phyloP scores from a whole-genome alignment of 2,329 filamentous ascomycete species.

The Aaosphaeria pasadenensis region DNA sequence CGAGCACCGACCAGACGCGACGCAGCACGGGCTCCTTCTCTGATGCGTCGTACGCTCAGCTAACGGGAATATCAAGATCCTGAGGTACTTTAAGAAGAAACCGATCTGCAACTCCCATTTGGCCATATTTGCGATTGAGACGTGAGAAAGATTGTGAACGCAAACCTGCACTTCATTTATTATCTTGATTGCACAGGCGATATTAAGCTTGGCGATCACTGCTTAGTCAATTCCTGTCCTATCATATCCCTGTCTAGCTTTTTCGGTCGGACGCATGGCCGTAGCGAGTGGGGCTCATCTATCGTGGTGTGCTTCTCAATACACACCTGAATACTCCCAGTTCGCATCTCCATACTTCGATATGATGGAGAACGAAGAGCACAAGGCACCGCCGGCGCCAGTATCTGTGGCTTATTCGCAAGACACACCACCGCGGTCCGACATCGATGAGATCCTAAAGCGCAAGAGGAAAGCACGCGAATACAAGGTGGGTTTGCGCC shows the following conservation, averaged over 20 bases:
- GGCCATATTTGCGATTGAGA: too few relatives aligned
- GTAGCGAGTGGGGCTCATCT: slow-evolving; percentile 3
- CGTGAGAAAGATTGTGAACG: too few relatives aligned
- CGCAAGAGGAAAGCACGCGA: slow-evolving; percentile 51
- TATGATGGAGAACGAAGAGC: slow-evolving; percentile 27
- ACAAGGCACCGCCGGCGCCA: slow-evolving; percentile 21
- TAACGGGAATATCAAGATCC: too few relatives aligned
- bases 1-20: too few relatives aligned
- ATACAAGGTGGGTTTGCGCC: slow-evolving; percentile 43
- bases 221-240: too few relatives aligned
- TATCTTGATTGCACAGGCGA: too few relatives aligned
- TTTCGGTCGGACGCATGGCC: not conserved
- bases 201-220: too few relatives aligned
- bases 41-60: too few relatives aligned
- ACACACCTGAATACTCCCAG: slow-evolving; percentile 2
- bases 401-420: slow-evolving; percentile 18
- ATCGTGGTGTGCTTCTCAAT: slow-evolving; percentile 4
- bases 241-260: not conserved
- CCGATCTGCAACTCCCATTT: too few relatives aligned
- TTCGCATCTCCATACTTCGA: not conserved
- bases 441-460: slow-evolving; percentile 50
- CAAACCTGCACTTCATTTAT: too few relatives aligned
- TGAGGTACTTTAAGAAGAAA: too few relatives aligned
- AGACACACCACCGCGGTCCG: slow-evolving; percentile 41
- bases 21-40: too few relatives aligned